Evolutionary conservation across 1,284 basidiomycete genomes (phyloP).

Genomic region (Cutaneotrichosporon sp.): DNA sequence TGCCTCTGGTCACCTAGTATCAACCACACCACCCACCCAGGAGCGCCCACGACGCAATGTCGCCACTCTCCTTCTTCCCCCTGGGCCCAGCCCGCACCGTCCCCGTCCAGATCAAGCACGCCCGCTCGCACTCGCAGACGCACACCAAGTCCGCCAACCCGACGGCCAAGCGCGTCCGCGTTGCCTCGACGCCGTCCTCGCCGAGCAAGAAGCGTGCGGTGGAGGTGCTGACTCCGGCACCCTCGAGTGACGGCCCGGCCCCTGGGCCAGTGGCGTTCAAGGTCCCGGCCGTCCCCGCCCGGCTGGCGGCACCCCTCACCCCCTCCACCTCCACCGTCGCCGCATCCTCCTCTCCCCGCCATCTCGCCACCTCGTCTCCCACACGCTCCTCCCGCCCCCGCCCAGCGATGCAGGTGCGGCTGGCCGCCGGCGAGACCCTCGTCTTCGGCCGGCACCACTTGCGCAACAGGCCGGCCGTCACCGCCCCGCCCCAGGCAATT

Average conservation of each 20-base stretch:
- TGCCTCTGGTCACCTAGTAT: not conserved
- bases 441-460: conserved; percentile 46
- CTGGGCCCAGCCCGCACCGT: conserved; percentile 14
- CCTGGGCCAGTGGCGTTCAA: conserved; percentile 24
- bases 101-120: conserved; percentile 10
- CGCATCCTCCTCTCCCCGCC: conserved; percentile 37
- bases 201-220: not conserved
- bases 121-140: not conserved
- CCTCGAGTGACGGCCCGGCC: conserved; percentile 24
- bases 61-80: conserved; percentile 18
- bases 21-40: not conserved
- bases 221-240: conserved; percentile 27
- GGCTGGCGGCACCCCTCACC: conserved; percentile 31
- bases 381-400: not conserved
- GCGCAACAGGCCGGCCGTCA: conserved; percentile 9
- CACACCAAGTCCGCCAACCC: too few relatives aligned
- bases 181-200: not conserved
- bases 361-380: conserved; percentile 21
- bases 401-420: conserved; percentile 14
- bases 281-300: conserved; percentile 22
- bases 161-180: conserved; percentile 10
- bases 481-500: conserved; percentile 7
- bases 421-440: conserved; percentile 30
- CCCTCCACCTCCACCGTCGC: conserved; percentile 49
- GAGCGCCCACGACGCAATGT: not conserved